Evolutionary conservation across 2,329 filamentous ascomycete species (phyloP), one percentile per base, ranked within the genome.

Genomic region (Didymosphaeria variabile): DNA sequence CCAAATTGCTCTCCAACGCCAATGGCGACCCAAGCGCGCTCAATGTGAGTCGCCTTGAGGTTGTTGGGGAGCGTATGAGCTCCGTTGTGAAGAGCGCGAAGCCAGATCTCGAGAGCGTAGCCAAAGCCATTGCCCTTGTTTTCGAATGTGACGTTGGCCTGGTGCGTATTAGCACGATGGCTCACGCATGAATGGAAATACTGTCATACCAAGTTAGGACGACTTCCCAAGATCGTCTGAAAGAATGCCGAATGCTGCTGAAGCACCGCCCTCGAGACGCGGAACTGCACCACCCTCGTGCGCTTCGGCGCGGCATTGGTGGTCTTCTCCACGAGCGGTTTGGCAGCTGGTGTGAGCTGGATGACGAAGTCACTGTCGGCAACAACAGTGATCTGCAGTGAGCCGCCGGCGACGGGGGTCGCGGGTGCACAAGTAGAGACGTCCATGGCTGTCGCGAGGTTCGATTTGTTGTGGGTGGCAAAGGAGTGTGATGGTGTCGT

Each of bases 71-170:
- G 55, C n/a, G 32, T 57, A 8, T 54, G 54, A 19, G 36, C 45
- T 23, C 60, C 58, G 29, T 61, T 53, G 51, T 67, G 64, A 23
- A 63, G 38, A 34, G 60, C 59, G 26, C 62, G 62, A 15, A 67
- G 60, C 64, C 64, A 67, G 9, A 67, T 50, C 50, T 67, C 64
- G 47, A 67, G 47, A n/a, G 58, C 61, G 44, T 62, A 59, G 40
- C 62, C 57, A 44, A 58, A 61, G 46, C 62, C 57, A 17, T 34
- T 55, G 57, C 55, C 45, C 26, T 62, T 55, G 56, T 62, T 62
- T 34, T 67, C 62, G 40, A 67, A 63, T n/a, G 46, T 59, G 44
- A 64, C 51, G 5, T 59, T 60, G 19, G 40, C n/a, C 61, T 60
- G 15, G 55, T 58, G 50, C 46, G 19, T 34, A 34, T 57, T 29